Percentiles rank a stretch among this genome's conserved stretches.
Evolutionary conservation across 768 basidiomycete species (phyloP).

Genomic region (Cubamyces sp.): DNA sequence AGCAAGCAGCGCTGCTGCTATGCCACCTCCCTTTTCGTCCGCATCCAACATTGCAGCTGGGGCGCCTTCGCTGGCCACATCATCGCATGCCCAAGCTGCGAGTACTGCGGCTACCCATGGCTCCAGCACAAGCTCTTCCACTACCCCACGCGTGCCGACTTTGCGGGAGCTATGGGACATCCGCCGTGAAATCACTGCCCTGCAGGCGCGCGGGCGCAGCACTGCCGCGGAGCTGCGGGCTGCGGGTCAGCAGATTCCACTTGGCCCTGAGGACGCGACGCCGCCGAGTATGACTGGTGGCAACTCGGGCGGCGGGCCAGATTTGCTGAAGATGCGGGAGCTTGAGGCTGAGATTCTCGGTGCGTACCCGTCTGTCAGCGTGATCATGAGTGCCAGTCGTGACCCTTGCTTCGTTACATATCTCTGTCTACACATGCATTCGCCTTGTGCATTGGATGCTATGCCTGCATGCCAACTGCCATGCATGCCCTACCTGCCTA

Average conservation of each 20-base stretch:
- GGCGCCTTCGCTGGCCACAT: neutral
- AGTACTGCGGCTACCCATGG: neutral
- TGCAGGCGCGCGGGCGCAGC: conserved; percentile 28
- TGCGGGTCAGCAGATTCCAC: conserved; percentile 13
- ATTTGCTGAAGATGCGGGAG: conserved; percentile 9
- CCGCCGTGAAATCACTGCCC: conserved; percentile 33
- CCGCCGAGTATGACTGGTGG: conserved; percentile 13
- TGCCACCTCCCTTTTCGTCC: neutral
- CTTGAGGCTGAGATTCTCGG: conserved; percentile 25
- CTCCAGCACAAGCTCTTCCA: neutral
- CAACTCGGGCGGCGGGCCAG: conserved; percentile 2
- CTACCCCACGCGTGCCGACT: conserved; percentile 15
- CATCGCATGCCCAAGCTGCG: neutral
- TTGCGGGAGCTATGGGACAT: conserved; percentile 35
- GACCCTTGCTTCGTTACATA: neutral
- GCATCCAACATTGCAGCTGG: neutral
- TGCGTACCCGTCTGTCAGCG: conserved; percentile 10
- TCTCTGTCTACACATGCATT: neutral
- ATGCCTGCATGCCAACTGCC: neutral
- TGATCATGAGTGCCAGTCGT: neutral
- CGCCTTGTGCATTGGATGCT: neutral
- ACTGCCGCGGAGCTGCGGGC: conserved; percentile 25
- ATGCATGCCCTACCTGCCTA: neutral
- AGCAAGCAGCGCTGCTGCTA: conserved; percentile 4
- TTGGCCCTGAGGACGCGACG: conserved; percentile 17